Base-by-base conservation (phyloP, 2,329 filamentous ascomycete genomes). In the Penicillium sp. region DNA sequence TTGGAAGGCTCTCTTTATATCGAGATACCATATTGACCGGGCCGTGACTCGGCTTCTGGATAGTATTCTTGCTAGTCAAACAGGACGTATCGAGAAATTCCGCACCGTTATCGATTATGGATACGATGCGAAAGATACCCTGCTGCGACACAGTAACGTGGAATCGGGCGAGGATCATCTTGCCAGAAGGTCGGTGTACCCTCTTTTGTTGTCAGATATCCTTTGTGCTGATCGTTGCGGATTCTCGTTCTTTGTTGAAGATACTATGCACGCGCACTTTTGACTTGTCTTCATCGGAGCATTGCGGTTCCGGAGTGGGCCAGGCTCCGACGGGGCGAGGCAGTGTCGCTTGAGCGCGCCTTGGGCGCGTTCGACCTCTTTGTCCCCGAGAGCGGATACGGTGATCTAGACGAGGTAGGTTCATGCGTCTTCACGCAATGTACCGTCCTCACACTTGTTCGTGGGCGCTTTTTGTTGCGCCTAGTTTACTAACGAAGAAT, bases 341-440 rank as follows among this genome's bases (percentile, higher is more conserved):
- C 80, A 57, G 80, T 87, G 25, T 75, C 85, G 7, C 81, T 97
- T 22, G 93, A 97, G 73, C 84, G 85, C 59, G 89, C 89, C 1
- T 79, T 98, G 16, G 90, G 88, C 22, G 90, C 89, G 14, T 96
- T 96, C 74, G 95, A 98, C 75, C 84, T 98, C 77, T 98, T 98
- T 76, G 87, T 96, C 49, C 80, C 94, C 30, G 87, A 89, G 65
- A 89, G 89, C 57, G 84, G 87, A 19, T 82, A 83, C 33, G 87
- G 89, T n/a, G 92, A 96, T 71, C 78, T 94, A 55, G 84, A 90
- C 59, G 87, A 92, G 78, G 89, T 89, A 77, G 59, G 84, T 65
- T 22, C 13, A n/a, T 52, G 3, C 30, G 13, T 26, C 43, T 45
- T 22, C 11, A n/a, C 26, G 4, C 10, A 25, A 25, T 6, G 19